Evolutionary conservation across 495 filamentous ascomycete genomes (phyloP).

Genomic region (Parmelia sp.): DNA sequence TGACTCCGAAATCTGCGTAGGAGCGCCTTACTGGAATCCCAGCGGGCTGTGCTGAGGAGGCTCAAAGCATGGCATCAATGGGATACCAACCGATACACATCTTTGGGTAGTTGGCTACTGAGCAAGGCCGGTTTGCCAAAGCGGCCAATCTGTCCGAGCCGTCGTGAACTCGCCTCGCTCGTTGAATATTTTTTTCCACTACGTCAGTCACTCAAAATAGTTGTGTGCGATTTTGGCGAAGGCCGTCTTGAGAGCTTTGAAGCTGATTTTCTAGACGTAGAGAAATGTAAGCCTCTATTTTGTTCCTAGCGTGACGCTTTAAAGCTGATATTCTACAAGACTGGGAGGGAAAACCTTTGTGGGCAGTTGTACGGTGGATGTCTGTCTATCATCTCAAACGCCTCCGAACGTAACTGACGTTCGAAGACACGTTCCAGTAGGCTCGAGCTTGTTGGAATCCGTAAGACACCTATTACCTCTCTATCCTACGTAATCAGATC

Average conservation of each 20-base stretch:
- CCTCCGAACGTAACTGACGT: not conserved
- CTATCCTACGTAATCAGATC: not conserved
- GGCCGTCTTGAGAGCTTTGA: slow-evolving; percentile 9
- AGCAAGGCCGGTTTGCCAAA: slow-evolving; percentile 9
- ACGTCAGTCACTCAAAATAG: slow-evolving; percentile 5
- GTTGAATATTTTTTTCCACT: slow-evolving; percentile 13
- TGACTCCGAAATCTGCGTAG: no score
- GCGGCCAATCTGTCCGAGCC: slow-evolving; percentile 8
- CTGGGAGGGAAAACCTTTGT: slow-evolving; percentile 1
- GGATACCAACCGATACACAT: slow-evolving; percentile 3
- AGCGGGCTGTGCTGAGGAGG: slow-evolving; percentile 3
- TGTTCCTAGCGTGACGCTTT: not conserved
- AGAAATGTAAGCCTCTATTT: not conserved
- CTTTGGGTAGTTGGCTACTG: not conserved
- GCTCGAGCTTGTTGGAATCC: slow-evolving; percentile 1
- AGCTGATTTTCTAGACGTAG: not conserved
- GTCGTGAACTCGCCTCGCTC: slow-evolving; percentile 2
- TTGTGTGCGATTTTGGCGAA: slow-evolving; percentile 10
- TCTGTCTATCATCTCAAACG: not conserved
- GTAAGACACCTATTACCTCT: not conserved
- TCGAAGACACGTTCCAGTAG: slow-evolving; percentile 10
- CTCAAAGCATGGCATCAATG: slow-evolving; percentile 9
- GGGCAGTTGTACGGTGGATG: slow-evolving; percentile 13
- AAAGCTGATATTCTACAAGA: not conserved
- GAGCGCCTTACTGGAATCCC: not conserved